Percentiles rank a stretch among this genome's conserved stretches.
Conservation (phyloP, 768 basidiomycete species). For the Lactarius pseudohatsudake region DNA sequence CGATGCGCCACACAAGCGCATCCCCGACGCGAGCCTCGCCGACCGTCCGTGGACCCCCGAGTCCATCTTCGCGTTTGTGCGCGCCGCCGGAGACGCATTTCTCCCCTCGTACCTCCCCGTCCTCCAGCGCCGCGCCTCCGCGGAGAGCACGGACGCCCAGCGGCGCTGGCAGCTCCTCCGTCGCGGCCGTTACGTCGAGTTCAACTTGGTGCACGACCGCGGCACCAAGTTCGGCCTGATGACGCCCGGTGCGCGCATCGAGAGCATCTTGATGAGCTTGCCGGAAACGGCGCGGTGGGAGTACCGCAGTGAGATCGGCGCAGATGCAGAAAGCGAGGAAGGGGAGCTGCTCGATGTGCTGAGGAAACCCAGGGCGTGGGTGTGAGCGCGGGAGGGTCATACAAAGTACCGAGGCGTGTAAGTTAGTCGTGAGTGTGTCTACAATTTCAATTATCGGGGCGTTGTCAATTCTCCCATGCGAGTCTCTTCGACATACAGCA, state of each 20-base stretch:
- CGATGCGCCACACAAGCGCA: constrained; percentile 60
- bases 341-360: constrained; percentile 52
- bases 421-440: background rate
- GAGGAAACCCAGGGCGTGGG: constrained; percentile 51
- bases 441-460: background rate
- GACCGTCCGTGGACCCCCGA: constrained; percentile 56
- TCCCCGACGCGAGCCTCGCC: constrained; percentile 41
- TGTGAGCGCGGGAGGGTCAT: background rate
- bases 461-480: background rate
- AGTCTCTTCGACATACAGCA: background rate
- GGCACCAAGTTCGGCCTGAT: constrained; percentile 66
- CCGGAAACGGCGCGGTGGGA: constrained; percentile 71
- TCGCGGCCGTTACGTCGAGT: constrained; percentile 93
- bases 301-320: constrained; percentile 57
- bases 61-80: constrained; percentile 76
- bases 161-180: constrained; percentile 93
- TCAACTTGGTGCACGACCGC: constrained; percentile 67
- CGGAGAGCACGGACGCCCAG: constrained; percentile 60
- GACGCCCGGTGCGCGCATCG: constrained; percentile 58
- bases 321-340: constrained; percentile 50
- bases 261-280: constrained; percentile 65
- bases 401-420: background rate
- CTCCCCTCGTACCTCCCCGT: constrained; percentile 90
- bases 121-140: constrained; percentile 54
- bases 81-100: constrained; percentile 74